Evolutionary conservation across 2,329 filamentous ascomycete genomes (phyloP).

Genomic region (Pseudogymnoascus sp.): DNA sequence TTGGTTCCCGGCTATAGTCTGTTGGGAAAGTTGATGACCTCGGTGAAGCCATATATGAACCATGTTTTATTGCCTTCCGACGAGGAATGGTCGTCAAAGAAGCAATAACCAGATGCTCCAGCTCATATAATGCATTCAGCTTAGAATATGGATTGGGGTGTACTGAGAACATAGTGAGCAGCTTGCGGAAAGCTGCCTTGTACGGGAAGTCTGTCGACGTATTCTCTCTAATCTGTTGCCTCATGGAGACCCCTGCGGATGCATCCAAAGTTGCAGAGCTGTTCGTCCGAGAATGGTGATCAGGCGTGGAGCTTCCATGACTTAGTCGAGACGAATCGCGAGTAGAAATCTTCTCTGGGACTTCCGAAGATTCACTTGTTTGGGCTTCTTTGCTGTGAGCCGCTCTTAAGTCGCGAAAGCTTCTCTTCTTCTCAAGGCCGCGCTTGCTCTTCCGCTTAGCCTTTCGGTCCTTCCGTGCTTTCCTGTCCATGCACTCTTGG

Average conservation of each 20-base stretch:
- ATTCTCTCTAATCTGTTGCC: slow-evolving; percentile 10
- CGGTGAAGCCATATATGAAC: slow-evolving; percentile 1
- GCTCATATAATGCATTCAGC: slow-evolving; percentile 72
- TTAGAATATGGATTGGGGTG: slow-evolving; percentile 85
- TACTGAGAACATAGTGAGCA: slow-evolving; percentile 80
- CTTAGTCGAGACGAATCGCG: slow-evolving; percentile 1
- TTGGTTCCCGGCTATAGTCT: slow-evolving; percentile 9
- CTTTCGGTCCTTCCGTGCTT: slow-evolving; percentile 54
- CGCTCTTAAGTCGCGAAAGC: slow-evolving; percentile 56
- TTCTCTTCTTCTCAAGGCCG: slow-evolving; percentile 59
- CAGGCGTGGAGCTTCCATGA: neutral
- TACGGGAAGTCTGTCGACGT: slow-evolving; percentile 63
- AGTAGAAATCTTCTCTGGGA: neutral
- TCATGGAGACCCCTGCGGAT: neutral
- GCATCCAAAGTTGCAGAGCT: slow-evolving; percentile 8
- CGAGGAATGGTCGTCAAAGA: slow-evolving; percentile 46
- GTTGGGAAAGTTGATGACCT: neutral
- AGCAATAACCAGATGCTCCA: slow-evolving; percentile 74
- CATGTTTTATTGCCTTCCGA: neutral
- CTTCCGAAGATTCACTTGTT: neutral
- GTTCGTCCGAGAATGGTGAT: slow-evolving; percentile 4
- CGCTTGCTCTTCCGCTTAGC: slow-evolving; percentile 46
- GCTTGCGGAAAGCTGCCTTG: slow-evolving; percentile 66
- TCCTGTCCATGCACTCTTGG: slow-evolving; percentile 57
- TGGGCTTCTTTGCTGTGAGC: slow-evolving; percentile 34